Evolutionary conservation across 257 asterid genomes (phyloP), one percentile per base, ranked within the genome.

Genomic region (Dorcoceras hygrometricum): DNA sequence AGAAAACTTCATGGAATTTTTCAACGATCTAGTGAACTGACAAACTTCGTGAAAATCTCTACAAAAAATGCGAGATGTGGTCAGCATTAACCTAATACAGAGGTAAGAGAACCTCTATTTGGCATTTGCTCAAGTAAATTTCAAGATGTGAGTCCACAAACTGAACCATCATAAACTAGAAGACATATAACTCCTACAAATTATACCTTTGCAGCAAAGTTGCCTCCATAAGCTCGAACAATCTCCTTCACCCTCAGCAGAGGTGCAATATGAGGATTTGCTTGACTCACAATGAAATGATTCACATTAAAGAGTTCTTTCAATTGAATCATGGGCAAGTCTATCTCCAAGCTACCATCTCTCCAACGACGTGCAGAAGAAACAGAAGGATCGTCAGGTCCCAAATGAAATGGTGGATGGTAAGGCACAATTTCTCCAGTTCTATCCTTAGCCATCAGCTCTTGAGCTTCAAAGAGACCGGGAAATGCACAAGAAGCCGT

Each of bases 401-500:
- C 99, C 78, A 90, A 66, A 74, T 86, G 96, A 71, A 90, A 93
- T 0, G 99, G 99, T 0, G 99, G 99, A 73, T 93, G 99, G 69
- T 90, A 93, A 59, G 99, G 99, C 60, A 93, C 96, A 24, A 90
- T 86, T 27, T 93, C 91, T 3, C 99, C 99, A 39, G 87, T 81
- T 71, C 99, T 85, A 71, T 90, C 82, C 76, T 93, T 93, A 0
- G 97, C 99, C 99, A 93, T 93, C 5, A 93, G 95, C 77, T 93
- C 97, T 68, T 93, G 99, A 32, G 99, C 99, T 82, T 90, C 99
- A 46, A 90, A 93, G 28, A 90, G 91, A 19, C 99, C 99, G 0
- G 97, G 97, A 76, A 94, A 94, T 0, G 99, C 97, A 69, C 99
- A 94, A 14, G 99, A 94, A 43, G 99, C 97, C 2, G 95, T 88